Percentiles rank a stretch among this genome's conserved stretches.
These are phyloP conservation scores for Ballota nigra DNA, from an alignment of 257 asterid species.

Conservation along the genomic window DNA sequence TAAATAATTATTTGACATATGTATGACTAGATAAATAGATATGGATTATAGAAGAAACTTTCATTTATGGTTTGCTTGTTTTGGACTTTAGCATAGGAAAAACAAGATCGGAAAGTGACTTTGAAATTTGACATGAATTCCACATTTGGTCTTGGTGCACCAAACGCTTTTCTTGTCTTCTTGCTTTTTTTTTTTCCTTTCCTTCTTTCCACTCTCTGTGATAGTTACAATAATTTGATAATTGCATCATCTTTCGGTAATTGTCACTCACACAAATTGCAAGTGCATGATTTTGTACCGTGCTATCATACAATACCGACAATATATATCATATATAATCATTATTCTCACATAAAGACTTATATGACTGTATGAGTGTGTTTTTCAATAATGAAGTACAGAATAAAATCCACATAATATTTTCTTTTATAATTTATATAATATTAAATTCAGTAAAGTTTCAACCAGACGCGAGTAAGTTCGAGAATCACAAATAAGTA, in stretches of 20 bases:
- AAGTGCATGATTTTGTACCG: too few relatives aligned
- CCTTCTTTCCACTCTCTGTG: background rate
- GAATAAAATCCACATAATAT: background rate
- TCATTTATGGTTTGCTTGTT: conserved; percentile 1
- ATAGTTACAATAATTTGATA: too few relatives aligned
- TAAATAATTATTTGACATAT: background rate
- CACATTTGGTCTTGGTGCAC: conserved; percentile 16
- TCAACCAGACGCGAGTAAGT: background rate
- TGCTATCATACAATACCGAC: too few relatives aligned
- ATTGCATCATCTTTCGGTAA: too few relatives aligned
- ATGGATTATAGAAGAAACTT: background rate
- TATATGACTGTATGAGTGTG: background rate
- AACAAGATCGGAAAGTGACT: background rate
- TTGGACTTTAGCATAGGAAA: conserved; percentile 18
- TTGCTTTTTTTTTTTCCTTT: background rate
- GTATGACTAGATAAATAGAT: background rate
- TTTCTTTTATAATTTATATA: too few relatives aligned
- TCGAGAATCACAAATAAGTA: background rate
- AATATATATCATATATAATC: too few relatives aligned
- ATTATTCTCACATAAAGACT: background rate
- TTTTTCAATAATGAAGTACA: background rate
- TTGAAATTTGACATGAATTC: conserved; percentile 30
- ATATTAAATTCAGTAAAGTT: background rate
- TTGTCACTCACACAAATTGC: too few relatives aligned
- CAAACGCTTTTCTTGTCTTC: background rate